Evolutionary conservation across 768 basidiomycete species (phyloP).

Genomic region (Leccinum longicurvipes): DNA sequence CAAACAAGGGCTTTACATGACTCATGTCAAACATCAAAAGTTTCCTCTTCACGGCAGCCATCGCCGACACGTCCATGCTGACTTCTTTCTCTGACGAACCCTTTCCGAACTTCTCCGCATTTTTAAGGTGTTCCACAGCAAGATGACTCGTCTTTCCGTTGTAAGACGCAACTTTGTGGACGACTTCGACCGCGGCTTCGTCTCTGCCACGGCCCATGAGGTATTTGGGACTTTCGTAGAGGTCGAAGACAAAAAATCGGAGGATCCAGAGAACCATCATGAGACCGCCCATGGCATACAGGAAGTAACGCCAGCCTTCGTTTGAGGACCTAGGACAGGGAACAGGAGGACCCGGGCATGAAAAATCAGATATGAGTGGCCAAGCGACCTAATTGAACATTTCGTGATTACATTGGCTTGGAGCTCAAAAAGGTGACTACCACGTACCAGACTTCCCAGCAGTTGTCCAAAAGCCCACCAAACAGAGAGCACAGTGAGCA

Average conservation of each 20-base stretch:
- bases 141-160: slow-evolving; percentile 52
- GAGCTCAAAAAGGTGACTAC: not conserved
- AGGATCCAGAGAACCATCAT: slow-evolving; percentile 60
- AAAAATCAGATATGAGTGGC: slow-evolving; percentile 68
- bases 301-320: slow-evolving; percentile 73
- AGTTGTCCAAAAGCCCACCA: slow-evolving; percentile 83
- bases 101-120: slow-evolving; percentile 11
- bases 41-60: slow-evolving; percentile 39
- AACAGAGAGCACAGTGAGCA: slow-evolving; percentile 69
- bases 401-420: not conserved
- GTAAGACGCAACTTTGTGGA: slow-evolving; percentile 58
- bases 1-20: slow-evolving; percentile 49
- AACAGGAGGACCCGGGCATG: slow-evolving; percentile 48
- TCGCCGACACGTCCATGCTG: slow-evolving; percentile 34
- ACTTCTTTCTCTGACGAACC: slow-evolving; percentile 8
- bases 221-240: slow-evolving; percentile 70
- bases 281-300: slow-evolving; percentile 69
- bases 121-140: slow-evolving; percentile 47
- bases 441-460: slow-evolving; percentile 46
- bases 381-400: slow-evolving; percentile 53
- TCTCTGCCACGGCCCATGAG: slow-evolving; percentile 68
- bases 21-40: slow-evolving; percentile 36
- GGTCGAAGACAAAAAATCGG: slow-evolving; percentile 63
- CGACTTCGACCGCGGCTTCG: slow-evolving; percentile 55
- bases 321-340: slow-evolving; percentile 55